Percentiles rank a stretch among this genome's conserved stretches.
Evolutionary conservation across 805 yeast genomes (phyloP).

Genomic region (Wickerhamiella alocasiicola): DNA sequence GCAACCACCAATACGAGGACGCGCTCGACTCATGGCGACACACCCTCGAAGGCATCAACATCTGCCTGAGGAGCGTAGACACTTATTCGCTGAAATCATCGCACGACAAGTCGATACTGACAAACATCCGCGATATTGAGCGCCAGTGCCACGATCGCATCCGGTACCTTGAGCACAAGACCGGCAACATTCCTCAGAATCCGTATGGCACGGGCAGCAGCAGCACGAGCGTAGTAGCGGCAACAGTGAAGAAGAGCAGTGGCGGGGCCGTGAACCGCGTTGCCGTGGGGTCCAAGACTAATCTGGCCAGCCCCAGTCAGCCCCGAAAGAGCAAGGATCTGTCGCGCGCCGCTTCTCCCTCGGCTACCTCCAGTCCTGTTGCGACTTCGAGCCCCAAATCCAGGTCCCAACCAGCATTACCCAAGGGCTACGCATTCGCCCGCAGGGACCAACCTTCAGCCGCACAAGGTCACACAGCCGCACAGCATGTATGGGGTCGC

Average conservation of each 20-base stretch:
- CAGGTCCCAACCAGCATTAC: slow-evolving; percentile 19
- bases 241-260: slow-evolving; percentile 1
- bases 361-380: slow-evolving; percentile 3
- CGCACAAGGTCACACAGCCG: slow-evolving; percentile 17
- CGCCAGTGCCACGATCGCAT: slow-evolving; percentile 31
- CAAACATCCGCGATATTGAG: slow-evolving; percentile 30
- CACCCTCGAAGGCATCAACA: slow-evolving; percentile 26
- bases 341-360: background rate
- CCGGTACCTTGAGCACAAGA: slow-evolving; percentile 17
- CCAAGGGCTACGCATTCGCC: slow-evolving; percentile 15
- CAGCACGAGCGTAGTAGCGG: background rate
- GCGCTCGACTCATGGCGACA: slow-evolving; percentile 29
- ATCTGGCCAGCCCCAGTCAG: slow-evolving; percentile 1
- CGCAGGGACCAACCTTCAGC: slow-evolving; percentile 11
- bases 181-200: slow-evolving; percentile 12
- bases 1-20: slow-evolving; percentile 26
- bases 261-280: slow-evolving; percentile 15
- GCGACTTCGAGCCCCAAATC: background rate
- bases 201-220: slow-evolving; percentile 21
- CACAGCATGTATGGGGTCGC: slow-evolving; percentile 20
- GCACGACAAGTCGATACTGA: slow-evolving; percentile 27
- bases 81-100: slow-evolving; percentile 25
- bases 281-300: slow-evolving; percentile 21
- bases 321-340: background rate
- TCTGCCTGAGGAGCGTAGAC: slow-evolving; percentile 25